Evolutionary conservation across 1,284 basidiomycete species (phyloP).

Genomic region (Mycena sp.): DNA sequence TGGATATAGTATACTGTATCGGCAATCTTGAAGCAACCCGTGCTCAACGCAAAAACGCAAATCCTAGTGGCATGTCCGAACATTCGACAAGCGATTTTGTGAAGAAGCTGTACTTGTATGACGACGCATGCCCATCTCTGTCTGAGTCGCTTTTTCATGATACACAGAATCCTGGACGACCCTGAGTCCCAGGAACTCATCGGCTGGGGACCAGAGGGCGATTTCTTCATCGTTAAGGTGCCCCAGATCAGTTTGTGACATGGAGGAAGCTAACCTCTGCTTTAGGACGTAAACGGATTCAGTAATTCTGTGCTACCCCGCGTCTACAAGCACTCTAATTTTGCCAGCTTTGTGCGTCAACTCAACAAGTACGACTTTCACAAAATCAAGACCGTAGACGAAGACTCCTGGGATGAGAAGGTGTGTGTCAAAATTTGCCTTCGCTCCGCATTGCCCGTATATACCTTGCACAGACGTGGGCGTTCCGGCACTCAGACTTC

Average conservation of each 20-base stretch:
- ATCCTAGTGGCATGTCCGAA: conserved; percentile 60
- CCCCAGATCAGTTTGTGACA: conserved; percentile 25
- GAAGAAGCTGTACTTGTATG: conserved; percentile 93
- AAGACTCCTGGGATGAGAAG: conserved; percentile 83
- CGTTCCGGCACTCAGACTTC: conserved; percentile 95
- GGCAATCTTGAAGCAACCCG: not conserved
- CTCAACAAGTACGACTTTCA: conserved; percentile 99
- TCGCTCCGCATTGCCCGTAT: conserved; percentile 3
- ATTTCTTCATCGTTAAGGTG: conserved; percentile 94
- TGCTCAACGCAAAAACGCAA: conserved; percentile 1
- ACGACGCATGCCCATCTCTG: conserved; percentile 35
- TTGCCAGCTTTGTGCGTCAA: conserved; percentile 93
- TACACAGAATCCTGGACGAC: conserved; percentile 88
- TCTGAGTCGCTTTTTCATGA: conserved; percentile 25
- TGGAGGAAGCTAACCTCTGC: conserved; percentile 1
- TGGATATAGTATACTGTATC: not conserved
- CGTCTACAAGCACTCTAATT: conserved; percentile 98
- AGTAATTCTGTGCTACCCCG: conserved; percentile 78
- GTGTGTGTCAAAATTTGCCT: conserved; percentile 52
- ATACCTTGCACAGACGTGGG: conserved; percentile 78
- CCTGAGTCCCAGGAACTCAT: conserved; percentile 80
- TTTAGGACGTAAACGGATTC: conserved; percentile 95
- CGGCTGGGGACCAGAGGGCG: conserved; percentile 88
- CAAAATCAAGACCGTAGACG: conserved; percentile 91
- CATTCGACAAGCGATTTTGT: conserved; percentile 91